phyloP scores from a whole-genome alignment of 164 flowering plant species.

The Stephania cephalantha region DNA sequence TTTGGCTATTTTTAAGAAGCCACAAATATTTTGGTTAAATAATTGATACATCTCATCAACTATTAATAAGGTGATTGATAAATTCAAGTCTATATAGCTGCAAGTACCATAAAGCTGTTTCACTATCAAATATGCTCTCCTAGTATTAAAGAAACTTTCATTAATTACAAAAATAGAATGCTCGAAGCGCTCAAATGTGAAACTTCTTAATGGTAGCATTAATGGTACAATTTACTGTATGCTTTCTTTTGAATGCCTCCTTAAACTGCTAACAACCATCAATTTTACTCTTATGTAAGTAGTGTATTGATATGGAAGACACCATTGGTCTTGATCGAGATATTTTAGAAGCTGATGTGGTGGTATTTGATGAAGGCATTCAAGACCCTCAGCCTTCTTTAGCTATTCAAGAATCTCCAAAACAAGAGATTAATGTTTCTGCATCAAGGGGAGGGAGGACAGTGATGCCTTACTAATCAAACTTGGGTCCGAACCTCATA shows the following conservation, averaged over 20 bases:
- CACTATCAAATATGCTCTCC: not conserved
- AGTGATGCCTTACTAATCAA: constrained; percentile 4
- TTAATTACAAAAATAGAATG: not conserved
- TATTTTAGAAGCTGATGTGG: constrained; percentile 9
- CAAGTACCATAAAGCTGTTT: not conserved
- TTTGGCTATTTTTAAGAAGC: too few species aligned
- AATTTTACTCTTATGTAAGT: not conserved
- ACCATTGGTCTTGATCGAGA: constrained; percentile 10
- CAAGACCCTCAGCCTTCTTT: constrained; percentile 10
- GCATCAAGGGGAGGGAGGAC: constrained; percentile 14
- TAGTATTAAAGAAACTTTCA: not conserved
- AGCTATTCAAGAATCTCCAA: constrained; percentile 7
- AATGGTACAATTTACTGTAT: not conserved
- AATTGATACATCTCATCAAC: too few species aligned
- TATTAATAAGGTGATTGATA: too few species aligned
- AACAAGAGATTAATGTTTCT: constrained; percentile 6
- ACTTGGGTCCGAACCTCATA: constrained; percentile 18
- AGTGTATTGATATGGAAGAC: constrained; percentile 19
- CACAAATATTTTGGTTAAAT: too few species aligned
- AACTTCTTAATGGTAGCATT: not conserved
- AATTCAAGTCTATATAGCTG: not conserved
- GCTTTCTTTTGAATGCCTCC: not conserved
- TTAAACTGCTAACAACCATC: not conserved
- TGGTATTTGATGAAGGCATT: constrained; percentile 9
- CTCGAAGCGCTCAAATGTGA: not conserved